Evolutionary conservation across 2,329 filamentous ascomycete species (phyloP).

Genomic region (Colletotrichum aenigma): DNA sequence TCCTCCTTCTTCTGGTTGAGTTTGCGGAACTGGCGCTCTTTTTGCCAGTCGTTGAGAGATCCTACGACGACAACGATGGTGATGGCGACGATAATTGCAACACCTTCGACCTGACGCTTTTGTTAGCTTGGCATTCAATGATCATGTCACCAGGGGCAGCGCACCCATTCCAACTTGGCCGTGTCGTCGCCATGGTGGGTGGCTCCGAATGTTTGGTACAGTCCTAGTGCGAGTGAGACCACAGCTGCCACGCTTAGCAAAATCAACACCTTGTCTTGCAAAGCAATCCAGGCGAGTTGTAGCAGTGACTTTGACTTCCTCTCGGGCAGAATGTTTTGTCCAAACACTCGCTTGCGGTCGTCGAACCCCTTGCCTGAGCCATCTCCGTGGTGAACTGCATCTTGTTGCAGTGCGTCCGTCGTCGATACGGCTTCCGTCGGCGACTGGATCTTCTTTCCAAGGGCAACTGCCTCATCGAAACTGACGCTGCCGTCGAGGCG

Average conservation of each 20-base stretch:
- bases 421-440: constrained; percentile 24
- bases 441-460: constrained; percentile 34
- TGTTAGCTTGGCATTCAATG: background rate
- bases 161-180: constrained; percentile 61
- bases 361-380: constrained; percentile 26
- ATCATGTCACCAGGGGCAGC: background rate
- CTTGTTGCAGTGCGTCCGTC: constrained; percentile 22
- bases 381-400: background rate
- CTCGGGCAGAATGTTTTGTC: constrained; percentile 68
- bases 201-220: constrained; percentile 74
- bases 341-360: constrained; percentile 63
- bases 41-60: constrained; percentile 83
- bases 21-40: constrained; percentile 81
- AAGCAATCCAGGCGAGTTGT: constrained; percentile 77
- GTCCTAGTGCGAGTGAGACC: constrained; percentile 74
- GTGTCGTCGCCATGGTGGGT: constrained; percentile 47
- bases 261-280: constrained; percentile 81
- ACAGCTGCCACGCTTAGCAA: constrained; percentile 72
- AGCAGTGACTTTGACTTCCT: constrained; percentile 73
- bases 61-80: constrained; percentile 77
- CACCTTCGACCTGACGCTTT: constrained; percentile 74
- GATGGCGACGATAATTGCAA: constrained; percentile 81
- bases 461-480: constrained; percentile 53
- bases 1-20: constrained; percentile 83
- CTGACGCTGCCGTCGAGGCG: constrained; percentile 45